Evolutionary conservation across 2,329 filamentous ascomycete genomes (phyloP).

Genomic region (Lecanoromycetidae sp.): DNA sequence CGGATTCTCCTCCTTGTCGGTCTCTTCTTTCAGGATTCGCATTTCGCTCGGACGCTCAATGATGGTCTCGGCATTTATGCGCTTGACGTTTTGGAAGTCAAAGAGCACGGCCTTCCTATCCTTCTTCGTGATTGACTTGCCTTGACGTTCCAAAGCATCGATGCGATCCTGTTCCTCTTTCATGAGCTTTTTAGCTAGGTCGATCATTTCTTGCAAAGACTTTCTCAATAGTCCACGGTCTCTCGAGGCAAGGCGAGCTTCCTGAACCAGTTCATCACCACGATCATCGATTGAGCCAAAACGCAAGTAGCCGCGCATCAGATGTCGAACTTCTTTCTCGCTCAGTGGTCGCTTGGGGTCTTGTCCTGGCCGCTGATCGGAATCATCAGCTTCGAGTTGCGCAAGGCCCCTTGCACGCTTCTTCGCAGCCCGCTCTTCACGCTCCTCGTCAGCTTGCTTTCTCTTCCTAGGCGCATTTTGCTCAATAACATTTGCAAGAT

Average conservation of each 20-base stretch:
- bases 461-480: slow-evolving; percentile 71
- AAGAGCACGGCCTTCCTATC: slow-evolving; percentile 95
- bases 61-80: slow-evolving; percentile 90
- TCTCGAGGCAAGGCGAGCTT: slow-evolving; percentile 71
- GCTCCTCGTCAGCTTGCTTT: slow-evolving; percentile 39
- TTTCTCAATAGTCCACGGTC: slow-evolving; percentile 67
- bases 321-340: slow-evolving; percentile 84
- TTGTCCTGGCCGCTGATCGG: slow-evolving; percentile 48
- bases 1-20: slow-evolving; percentile 53
- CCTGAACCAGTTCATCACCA: slow-evolving; percentile 71
- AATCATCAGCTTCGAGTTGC: slow-evolving; percentile 54
- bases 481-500: slow-evolving; percentile 68
- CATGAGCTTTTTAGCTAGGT: slow-evolving; percentile 56
- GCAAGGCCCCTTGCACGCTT: slow-evolving; percentile 57
- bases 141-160: slow-evolving; percentile 54
- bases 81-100: slow-evolving; percentile 84
- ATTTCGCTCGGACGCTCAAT: slow-evolving; percentile 84
- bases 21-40: slow-evolving; percentile 65
- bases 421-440: slow-evolving; percentile 56
- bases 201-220: slow-evolving; percentile 66
- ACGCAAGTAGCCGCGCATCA: slow-evolving; percentile 80
- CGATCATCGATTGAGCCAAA: slow-evolving; percentile 86
- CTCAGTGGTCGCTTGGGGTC: slow-evolving; percentile 84
- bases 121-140: slow-evolving; percentile 83
- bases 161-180: slow-evolving; percentile 59